Evolutionary conservation across 371 early-diverging fungal genomes (phyloP).

Genomic region (Mortierella sp.): DNA sequence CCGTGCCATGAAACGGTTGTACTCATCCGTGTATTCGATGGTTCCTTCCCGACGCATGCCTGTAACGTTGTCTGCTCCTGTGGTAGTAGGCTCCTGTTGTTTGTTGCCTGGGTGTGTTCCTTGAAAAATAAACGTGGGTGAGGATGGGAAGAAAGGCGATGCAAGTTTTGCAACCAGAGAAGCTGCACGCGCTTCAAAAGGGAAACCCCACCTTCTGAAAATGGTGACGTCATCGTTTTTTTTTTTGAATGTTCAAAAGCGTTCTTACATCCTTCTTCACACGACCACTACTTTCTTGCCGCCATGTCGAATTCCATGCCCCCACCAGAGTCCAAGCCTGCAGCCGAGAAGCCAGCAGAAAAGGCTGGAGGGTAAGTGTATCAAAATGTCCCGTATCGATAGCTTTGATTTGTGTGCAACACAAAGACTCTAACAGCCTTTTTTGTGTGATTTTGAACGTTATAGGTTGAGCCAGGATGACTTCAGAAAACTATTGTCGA

Average conservation of each 20-base stretch:
- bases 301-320: slow-evolving; percentile 55
- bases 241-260: too few species aligned
- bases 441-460: neutral
- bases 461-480: slow-evolving; percentile 82
- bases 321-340: slow-evolving; percentile 42
- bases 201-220: too few species aligned
- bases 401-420: neutral
- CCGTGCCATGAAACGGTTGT: slow-evolving; percentile 78
- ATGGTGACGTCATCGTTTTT: neutral
- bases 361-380: slow-evolving; percentile 46
- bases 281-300: neutral
- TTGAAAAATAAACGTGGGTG: slow-evolving; percentile 2
- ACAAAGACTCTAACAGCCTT: neutral
- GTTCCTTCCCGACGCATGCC: slow-evolving; percentile 66
- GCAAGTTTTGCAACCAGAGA: neutral
- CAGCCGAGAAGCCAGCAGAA: slow-evolving; percentile 46
- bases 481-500: slow-evolving; percentile 82
- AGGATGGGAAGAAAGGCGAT: neutral
- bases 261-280: neutral
- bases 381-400: neutral
- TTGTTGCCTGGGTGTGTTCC: neutral
- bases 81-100: neutral
- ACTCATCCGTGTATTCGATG: slow-evolving; percentile 82
- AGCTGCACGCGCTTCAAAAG: neutral
- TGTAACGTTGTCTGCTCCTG: slow-evolving; percentile 15